Percentiles rank a stretch among this genome's conserved stretches.
Conservation (phyloP, 192 early-diverging fungal species). For the Dispira simplex region DNA sequence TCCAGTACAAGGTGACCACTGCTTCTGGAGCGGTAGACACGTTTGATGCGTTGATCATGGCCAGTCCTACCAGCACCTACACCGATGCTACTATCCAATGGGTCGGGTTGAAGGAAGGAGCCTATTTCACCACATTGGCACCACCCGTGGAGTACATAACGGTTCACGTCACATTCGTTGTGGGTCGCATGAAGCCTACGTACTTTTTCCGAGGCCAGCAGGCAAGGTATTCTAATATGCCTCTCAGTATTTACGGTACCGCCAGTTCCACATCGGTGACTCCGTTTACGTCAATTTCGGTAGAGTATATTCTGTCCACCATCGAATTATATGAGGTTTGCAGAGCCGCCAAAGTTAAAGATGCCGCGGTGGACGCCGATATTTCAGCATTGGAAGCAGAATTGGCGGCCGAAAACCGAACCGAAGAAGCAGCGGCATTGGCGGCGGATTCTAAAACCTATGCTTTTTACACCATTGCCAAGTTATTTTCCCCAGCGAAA, state of each 20-base stretch:
- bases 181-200: constrained; percentile 28
- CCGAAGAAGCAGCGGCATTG: too few species aligned
- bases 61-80: constrained; percentile 27
- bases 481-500: constrained; percentile 34
- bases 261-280: not conserved
- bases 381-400: too few species aligned
- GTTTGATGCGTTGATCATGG: constrained; percentile 44
- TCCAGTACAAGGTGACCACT: constrained; percentile 20
- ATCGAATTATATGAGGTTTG: constrained; percentile 17
- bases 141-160: constrained; percentile 20
- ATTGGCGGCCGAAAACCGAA: too few species aligned
- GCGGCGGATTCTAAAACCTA: not conserved
- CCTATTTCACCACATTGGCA: not conserved
- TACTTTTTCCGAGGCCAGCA: constrained; percentile 23
- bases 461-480: constrained; percentile 31
- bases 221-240: constrained; percentile 14
- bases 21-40: constrained; percentile 19
- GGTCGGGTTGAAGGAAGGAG: not conserved
- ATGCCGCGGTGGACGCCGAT: constrained; percentile 15
- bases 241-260: constrained; percentile 33
- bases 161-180: constrained; percentile 43
- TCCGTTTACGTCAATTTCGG: not conserved
- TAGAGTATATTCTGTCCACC: constrained; percentile 2
- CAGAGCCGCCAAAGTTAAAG: constrained; percentile 20
- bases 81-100: constrained; percentile 8